phyloP scores from a whole-genome alignment of 148 eudicot genomes.

The Fagopyrum esculentum region DNA sequence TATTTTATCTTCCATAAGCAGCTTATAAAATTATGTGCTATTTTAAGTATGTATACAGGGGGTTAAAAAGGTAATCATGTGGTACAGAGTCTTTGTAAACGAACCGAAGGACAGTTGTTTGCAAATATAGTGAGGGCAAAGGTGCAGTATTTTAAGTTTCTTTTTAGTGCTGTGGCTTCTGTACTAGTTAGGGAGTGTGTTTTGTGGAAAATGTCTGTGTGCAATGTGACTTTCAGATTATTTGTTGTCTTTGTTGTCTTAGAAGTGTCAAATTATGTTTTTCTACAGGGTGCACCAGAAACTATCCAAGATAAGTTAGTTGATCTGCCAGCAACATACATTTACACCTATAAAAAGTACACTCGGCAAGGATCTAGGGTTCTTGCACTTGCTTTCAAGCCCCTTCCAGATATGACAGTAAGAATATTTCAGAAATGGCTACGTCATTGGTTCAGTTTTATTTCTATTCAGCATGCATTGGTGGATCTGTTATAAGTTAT shows the following conservation, averaged over 20 bases:
- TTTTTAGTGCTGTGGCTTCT: neutral
- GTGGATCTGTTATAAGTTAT: neutral
- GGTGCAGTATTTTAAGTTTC: neutral
- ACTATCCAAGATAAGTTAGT: constrained; percentile 81
- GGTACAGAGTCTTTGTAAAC: neutral
- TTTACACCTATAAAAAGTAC: constrained; percentile 80
- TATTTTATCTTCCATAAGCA: neutral
- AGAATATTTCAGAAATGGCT: constrained; percentile 15
- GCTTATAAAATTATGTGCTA: no score
- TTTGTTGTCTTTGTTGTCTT: neutral
- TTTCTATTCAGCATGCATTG: no score
- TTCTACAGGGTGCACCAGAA: constrained; percentile 91
- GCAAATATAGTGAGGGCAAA: neutral
- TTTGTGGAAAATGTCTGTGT: neutral
- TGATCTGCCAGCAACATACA: constrained; percentile 64
- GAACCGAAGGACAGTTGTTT: neutral
- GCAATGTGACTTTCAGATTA: neutral
- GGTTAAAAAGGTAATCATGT: neutral
- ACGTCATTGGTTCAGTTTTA: no score
- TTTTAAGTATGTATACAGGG: neutral
- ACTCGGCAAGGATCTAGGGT: constrained; percentile 98
- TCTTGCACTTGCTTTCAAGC: constrained; percentile 85
- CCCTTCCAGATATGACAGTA: constrained; percentile 95
- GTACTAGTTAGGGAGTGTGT: neutral
- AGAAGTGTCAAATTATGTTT: neutral